Evolutionary conservation across 495 filamentous ascomycete genomes (phyloP).

Genomic region (Penicillium nucicola): DNA sequence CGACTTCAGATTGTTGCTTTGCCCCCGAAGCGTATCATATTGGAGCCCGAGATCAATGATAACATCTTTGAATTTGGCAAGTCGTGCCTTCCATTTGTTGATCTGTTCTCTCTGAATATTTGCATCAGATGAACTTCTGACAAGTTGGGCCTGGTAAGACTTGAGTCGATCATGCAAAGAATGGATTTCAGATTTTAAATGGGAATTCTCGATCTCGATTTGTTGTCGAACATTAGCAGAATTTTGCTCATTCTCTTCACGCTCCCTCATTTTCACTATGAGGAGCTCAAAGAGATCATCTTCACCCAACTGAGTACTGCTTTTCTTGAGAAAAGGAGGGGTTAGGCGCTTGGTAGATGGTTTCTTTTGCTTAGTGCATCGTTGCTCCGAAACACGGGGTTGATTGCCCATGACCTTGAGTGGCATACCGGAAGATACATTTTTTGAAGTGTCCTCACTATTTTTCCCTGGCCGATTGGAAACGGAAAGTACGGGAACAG

Average conservation of each 20-base stretch:
- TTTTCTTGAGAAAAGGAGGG: not conserved
- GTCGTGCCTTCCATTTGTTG: conserved; percentile 32
- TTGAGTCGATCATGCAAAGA: conserved; percentile 18
- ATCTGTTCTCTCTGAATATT: conserved; percentile 19
- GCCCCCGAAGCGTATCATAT: conserved; percentile 28
- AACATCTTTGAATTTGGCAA: conserved; percentile 30
- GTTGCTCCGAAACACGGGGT: conserved; percentile 14
- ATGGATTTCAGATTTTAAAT: conserved; percentile 27
- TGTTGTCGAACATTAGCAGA: conserved; percentile 20
- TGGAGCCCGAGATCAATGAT: conserved; percentile 35
- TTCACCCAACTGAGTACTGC: conserved; percentile 21
- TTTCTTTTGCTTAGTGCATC: conserved; percentile 9
- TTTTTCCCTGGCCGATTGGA: not conserved
- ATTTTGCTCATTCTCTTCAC: conserved; percentile 32
- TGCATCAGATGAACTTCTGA: conserved; percentile 15
- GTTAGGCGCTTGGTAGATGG: not conserved
- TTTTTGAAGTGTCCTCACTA: not conserved
- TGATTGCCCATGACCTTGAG: conserved; percentile 1
- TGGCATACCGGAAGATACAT: not conserved
- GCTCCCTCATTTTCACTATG: conserved; percentile 28
- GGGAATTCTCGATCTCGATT: conserved; percentile 20
- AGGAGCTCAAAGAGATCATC: conserved; percentile 38
- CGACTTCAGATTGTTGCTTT: conserved; percentile 22
- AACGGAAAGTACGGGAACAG: no score
- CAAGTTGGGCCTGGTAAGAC: conserved; percentile 8